Conservation (phyloP, 2,329 filamentous ascomycete species). For the Rutstroemia sp. region DNA sequence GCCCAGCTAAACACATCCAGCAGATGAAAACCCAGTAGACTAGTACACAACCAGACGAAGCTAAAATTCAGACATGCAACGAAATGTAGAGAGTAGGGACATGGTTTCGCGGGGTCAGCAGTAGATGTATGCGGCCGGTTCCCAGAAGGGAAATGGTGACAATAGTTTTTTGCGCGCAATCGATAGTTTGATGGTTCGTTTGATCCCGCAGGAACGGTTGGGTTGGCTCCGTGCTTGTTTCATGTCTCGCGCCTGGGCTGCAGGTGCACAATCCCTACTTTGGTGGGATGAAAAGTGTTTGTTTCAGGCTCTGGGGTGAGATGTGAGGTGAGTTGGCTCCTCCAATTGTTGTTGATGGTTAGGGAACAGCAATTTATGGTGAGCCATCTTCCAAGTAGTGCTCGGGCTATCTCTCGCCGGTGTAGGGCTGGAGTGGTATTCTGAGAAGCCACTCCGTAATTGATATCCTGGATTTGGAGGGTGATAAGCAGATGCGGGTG, state of each 20-base stretch:
- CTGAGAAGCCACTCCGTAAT: background rate
- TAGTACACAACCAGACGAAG: constrained; percentile 6
- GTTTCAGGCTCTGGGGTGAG: too few species aligned
- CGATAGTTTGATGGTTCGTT: background rate
- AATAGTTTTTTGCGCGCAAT: background rate
- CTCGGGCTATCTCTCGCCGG: too few species aligned
- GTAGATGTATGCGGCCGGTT: background rate
- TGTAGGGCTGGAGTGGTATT: background rate
- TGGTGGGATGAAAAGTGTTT: too few species aligned
- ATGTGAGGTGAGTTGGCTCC: too few species aligned
- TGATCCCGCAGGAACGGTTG: background rate
- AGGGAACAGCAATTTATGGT: too few species aligned
- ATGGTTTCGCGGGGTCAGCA: background rate
- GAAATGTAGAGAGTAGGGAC: background rate
- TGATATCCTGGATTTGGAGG: background rate
- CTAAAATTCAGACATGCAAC: constrained; percentile 11
- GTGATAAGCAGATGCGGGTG: too few species aligned
- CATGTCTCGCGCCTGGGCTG: too few species aligned
- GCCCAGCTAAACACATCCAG: background rate
- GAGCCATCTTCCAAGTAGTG: too few species aligned
- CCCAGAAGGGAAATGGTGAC: background rate
- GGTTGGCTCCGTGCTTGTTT: background rate
- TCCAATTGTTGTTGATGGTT: too few species aligned
- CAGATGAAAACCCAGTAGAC: background rate
- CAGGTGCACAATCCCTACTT: too few species aligned